Evolutionary conservation across 1,139 yeast species (phyloP), one percentile per base, ranked within the genome.

Genomic region (Nakaseomyces delphensis): DNA sequence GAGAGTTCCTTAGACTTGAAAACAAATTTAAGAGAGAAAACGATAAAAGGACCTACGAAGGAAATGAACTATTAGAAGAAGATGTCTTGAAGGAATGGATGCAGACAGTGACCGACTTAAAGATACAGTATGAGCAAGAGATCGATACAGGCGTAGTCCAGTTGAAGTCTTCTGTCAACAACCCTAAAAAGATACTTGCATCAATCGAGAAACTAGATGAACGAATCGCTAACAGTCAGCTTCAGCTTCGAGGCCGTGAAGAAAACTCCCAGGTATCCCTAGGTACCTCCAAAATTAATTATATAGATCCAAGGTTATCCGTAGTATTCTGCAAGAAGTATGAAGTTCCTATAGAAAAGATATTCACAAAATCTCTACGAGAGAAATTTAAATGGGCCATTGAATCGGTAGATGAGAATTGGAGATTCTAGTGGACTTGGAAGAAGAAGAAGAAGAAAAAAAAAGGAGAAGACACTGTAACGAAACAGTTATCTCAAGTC

Each of bases 361-460:
- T 91, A 43, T 87, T 91, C 55, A 83, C 96, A 19, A 87, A 86
- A 65, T 83, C 97, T 0, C 69, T 89, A 51, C 71, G 97, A 50
- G 96, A 89, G 38, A 89, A 89, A 68, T 89, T 89, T 65, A 80
- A 77, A 43, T 89, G 98, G 98, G 97, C 98, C 20, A 82, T 89
- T 44, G 94, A 89, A 61, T 79, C 91, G 41, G 89, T 80, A 4
- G 96, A 83, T 59, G 86, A 77, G 51, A 68, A 7, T 10, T 33
- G 37, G 37, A 33, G 37, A 83, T 87, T 3, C 67, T 78, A 39
- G 43, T 2, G 7, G 11, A 11, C 13, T 10, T 20, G 8, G 6
- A 33, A 38, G 21, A 28, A 38, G 16, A 25, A 19, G 19, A 27
- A 27, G n/a, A 10, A 27, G 29, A 27, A 27, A 5, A 27, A 27